phyloP scores from a whole-genome alignment of 2,329 filamentous ascomycete species.

The Talaromyces verruculosus region DNA sequence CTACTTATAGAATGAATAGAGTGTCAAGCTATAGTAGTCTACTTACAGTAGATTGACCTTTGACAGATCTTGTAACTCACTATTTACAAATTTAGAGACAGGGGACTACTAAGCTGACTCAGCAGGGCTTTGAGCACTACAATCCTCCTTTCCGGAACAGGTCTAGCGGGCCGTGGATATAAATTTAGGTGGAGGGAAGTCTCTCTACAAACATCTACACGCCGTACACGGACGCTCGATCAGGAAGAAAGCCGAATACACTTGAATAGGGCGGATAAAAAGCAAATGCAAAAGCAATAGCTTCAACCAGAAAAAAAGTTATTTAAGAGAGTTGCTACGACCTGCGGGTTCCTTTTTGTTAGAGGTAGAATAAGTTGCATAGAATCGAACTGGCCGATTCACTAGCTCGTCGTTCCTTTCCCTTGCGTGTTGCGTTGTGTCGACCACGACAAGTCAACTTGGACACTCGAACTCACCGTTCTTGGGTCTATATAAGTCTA shows the following conservation, averaged over 20 bases:
- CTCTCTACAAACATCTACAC: not conserved
- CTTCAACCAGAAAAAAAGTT: not conserved
- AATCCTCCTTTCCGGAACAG: not conserved
- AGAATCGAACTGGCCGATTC: not conserved
- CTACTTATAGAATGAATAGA: too few relatives aligned
- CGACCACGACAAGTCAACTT: not conserved
- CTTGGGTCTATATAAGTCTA: not conserved
- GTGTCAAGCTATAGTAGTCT: too few relatives aligned
- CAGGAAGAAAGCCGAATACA: not conserved
- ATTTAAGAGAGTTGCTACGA: not conserved
- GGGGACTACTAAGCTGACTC: not conserved
- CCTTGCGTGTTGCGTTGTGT: not conserved
- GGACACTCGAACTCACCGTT: too few relatives aligned
- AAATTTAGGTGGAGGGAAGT: not conserved
- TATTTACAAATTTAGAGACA: not conserved
- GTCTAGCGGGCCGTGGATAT: not conserved
- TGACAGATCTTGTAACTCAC: not conserved
- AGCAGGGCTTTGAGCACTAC: not conserved
- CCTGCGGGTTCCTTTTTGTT: not conserved
- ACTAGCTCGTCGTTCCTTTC: not conserved
- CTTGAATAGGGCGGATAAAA: slow-evolving; percentile 9
- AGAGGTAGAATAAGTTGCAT: not conserved
- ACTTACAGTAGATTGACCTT: too few relatives aligned
- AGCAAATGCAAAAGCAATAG: not conserved
- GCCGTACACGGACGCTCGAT: not conserved